Conservation (phyloP, 2,329 filamentous ascomycete genomes). For the Talaromyces islandicus region DNA sequence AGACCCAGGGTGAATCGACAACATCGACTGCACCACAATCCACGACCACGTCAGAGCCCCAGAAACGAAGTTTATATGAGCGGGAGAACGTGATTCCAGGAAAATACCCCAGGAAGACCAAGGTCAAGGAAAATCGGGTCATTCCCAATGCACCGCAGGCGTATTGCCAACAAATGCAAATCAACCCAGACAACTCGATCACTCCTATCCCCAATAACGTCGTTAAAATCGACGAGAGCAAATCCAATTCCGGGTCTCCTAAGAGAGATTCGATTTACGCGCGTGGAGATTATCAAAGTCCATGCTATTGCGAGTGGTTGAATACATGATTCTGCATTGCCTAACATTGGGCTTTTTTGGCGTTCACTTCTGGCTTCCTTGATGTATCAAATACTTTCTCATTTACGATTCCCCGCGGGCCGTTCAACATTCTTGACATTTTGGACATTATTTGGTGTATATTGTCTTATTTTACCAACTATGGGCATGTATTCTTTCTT, state of each 20-base stretch:
- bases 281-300: background rate
- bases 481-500: no score
- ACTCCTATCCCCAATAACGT: slow-evolving; percentile 20
- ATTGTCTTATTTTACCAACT: background rate
- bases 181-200: slow-evolving; percentile 48
- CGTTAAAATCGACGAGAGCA: slow-evolving; percentile 28
- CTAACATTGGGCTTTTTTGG: background rate
- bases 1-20: slow-evolving; percentile 36
- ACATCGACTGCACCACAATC: slow-evolving; percentile 16
- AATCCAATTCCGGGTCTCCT: slow-evolving; percentile 14
- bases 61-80: slow-evolving; percentile 9
- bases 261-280: background rate
- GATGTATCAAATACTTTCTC: slow-evolving; percentile 3
- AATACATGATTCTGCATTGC: background rate
- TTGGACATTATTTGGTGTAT: background rate
- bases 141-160: slow-evolving; percentile 38
- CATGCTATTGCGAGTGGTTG: slow-evolving; percentile 12
- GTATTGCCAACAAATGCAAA: slow-evolving; percentile 61
- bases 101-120: slow-evolving; percentile 54
- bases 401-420: background rate
- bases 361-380: background rate
- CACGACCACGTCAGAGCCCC: slow-evolving; percentile 14
- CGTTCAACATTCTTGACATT: background rate
- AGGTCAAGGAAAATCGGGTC: slow-evolving; percentile 59
- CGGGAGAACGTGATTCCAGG: background rate